Evolutionary conservation across 106 monocot genomes (phyloP).

Genomic region (Allium fistulosum): DNA sequence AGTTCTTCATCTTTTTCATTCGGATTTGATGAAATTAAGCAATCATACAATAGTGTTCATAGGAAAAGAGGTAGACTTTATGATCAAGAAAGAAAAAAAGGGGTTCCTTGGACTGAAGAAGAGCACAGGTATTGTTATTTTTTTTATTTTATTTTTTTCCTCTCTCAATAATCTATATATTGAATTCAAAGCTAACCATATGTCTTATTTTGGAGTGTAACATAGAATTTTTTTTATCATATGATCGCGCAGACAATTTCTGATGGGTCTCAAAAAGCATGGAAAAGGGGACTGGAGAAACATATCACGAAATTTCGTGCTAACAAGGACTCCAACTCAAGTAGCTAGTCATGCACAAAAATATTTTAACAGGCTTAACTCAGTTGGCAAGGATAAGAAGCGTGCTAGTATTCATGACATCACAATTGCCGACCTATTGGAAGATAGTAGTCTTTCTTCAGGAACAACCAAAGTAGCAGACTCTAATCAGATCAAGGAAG

Average conservation of each 20-base stretch:
- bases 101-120: constrained; percentile 93
- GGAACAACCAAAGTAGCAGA: constrained; percentile 20
- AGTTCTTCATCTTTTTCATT: constrained; percentile 9
- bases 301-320: constrained; percentile 73
- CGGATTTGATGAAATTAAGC: constrained; percentile 7
- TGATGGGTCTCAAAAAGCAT: constrained; percentile 80
- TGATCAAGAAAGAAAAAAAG: constrained; percentile 86
- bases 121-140: constrained; percentile 60
- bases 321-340: constrained; percentile 64
- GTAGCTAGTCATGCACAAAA: constrained; percentile 93
- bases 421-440: constrained; percentile 50
- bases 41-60: constrained; percentile 17
- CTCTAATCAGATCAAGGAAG: not conserved
- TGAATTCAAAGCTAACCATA: too few species aligned
- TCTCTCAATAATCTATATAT: too few species aligned
- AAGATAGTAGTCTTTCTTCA: constrained; percentile 20
- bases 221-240: not conserved
- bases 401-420: constrained; percentile 94
- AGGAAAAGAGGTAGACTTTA: constrained; percentile 33
- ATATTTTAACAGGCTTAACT: constrained; percentile 74
- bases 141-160: not conserved
- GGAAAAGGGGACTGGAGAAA: constrained; percentile 94
- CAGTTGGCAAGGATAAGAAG: constrained; percentile 78
- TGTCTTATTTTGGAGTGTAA: not conserved
- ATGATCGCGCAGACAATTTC: constrained; percentile 41